A percentile compares a stretch with the other conserved stretches of the same genome.
phyloP scores from a whole-genome alignment of 495 filamentous ascomycete genomes.

The Aspergillus incahuasiensis region DNA sequence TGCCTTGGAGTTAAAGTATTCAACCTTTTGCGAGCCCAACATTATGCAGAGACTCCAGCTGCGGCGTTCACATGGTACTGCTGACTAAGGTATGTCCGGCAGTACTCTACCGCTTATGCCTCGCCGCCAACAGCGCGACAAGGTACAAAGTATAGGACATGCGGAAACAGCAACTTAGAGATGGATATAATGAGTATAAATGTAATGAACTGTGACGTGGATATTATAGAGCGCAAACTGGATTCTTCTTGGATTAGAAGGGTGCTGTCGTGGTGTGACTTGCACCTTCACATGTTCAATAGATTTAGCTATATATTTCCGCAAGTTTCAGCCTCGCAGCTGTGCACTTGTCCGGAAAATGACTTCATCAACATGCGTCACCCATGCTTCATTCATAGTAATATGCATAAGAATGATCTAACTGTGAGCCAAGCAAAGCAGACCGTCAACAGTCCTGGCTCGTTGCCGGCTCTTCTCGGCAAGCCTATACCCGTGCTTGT shows the following conservation, averaged over 20 bases:
- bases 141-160: too few relatives aligned
- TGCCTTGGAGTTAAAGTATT: not conserved
- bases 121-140: not conserved
- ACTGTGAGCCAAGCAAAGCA: constrained; percentile 17
- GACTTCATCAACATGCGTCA: not conserved
- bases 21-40: constrained; percentile 4
- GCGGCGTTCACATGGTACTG: constrained; percentile 6
- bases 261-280: too few relatives aligned
- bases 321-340: too few relatives aligned
- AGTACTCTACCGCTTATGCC: not conserved
- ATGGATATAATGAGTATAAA: too few relatives aligned
- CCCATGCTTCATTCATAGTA: constrained; percentile 1
- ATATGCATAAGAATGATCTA: constrained; percentile 17
- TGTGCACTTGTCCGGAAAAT: not conserved
- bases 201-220: too few relatives aligned
- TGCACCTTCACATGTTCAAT: too few relatives aligned
- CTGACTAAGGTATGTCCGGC: constrained; percentile 3
- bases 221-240: too few relatives aligned
- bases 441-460: constrained; percentile 20
- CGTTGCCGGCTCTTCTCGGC: constrained; percentile 15
- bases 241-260: too few relatives aligned
- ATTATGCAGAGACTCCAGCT: not conserved
- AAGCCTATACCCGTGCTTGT: constrained; percentile 12
- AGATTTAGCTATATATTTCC: not conserved
- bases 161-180: too few relatives aligned